Evolutionary conservation across 2,329 filamentous ascomycete genomes (phyloP).

Genomic region (Coniochaeta sp.): DNA sequence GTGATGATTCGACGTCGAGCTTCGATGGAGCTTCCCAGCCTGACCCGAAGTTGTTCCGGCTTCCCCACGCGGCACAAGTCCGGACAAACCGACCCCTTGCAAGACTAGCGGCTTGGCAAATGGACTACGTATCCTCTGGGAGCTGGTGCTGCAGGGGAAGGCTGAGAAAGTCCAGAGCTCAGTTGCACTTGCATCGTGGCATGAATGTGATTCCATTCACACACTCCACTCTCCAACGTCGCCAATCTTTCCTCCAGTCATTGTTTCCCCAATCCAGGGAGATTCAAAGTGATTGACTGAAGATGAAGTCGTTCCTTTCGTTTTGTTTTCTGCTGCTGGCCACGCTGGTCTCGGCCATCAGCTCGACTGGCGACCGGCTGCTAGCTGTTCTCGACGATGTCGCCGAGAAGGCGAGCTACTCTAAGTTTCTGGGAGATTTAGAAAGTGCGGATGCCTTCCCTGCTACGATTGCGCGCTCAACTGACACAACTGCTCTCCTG

Average conservation of each 20-base stretch:
- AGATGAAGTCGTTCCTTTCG: constrained; percentile 67
- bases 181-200: constrained; percentile 7
- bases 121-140: constrained; percentile 24
- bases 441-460: constrained; percentile 44
- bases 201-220: constrained; percentile 1
- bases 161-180: constrained; percentile 21
- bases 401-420: constrained; percentile 74
- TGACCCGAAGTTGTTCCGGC: constrained; percentile 1
- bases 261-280: neutral
- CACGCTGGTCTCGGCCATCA: constrained; percentile 65
- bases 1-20: neutral
- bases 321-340: constrained; percentile 60
- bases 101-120: constrained; percentile 19
- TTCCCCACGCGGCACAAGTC: neutral
- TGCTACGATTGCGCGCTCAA: neutral
- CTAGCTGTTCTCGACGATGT: constrained; percentile 81
- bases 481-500: constrained; percentile 4
- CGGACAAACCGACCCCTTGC: neutral
- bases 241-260: neutral
- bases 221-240: constrained; percentile 4
- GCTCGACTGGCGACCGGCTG: constrained; percentile 70
- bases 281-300: constrained; percentile 2
- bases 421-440: constrained; percentile 69
- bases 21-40: neutral
- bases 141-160: constrained; percentile 10